Conservation (phyloP, 2,329 filamentous ascomycete species). For the Pestalotiopsis fici region DNA sequence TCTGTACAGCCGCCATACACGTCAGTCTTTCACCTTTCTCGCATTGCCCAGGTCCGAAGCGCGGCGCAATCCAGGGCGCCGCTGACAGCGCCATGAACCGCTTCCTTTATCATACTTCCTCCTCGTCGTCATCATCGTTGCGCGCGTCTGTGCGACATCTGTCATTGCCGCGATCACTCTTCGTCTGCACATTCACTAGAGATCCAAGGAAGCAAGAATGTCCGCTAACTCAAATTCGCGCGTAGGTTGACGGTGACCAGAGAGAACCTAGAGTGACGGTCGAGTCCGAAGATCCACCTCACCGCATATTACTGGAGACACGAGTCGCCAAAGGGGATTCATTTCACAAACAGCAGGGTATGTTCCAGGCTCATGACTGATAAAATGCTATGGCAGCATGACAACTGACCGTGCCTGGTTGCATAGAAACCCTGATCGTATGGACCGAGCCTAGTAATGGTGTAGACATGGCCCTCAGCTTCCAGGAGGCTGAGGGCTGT, state of each 20-base stretch:
- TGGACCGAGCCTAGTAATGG: constrained; percentile 88
- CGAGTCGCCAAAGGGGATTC: constrained; percentile 91
- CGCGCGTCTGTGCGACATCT: constrained; percentile 2
- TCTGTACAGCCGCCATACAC: constrained; percentile 78
- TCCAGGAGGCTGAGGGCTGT: constrained; percentile 96
- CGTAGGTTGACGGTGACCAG: constrained; percentile 58
- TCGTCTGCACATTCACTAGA: not conserved
- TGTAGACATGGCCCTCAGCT: constrained; percentile 96
- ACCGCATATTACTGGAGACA: constrained; percentile 82
- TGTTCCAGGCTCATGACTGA: constrained; percentile 20
- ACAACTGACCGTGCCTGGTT: not conserved
- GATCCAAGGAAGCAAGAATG: not conserved
- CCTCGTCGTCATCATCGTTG: not conserved
- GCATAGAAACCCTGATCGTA: constrained; percentile 88
- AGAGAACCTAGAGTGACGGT: constrained; percentile 89
- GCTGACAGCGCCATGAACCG: not conserved
- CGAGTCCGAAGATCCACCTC: constrained; percentile 88
- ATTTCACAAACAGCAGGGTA: constrained; percentile 98
- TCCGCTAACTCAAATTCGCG: not conserved
- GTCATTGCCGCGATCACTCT: constrained; percentile 9
- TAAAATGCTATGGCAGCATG: constrained; percentile 12
- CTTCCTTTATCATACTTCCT: not conserved
- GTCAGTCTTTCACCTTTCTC: constrained; percentile 42
- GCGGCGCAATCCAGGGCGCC: not conserved
- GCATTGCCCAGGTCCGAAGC: not conserved